Conservation (phyloP, 768 basidiomycete species). For the Wakefieldia striispora region DNA sequence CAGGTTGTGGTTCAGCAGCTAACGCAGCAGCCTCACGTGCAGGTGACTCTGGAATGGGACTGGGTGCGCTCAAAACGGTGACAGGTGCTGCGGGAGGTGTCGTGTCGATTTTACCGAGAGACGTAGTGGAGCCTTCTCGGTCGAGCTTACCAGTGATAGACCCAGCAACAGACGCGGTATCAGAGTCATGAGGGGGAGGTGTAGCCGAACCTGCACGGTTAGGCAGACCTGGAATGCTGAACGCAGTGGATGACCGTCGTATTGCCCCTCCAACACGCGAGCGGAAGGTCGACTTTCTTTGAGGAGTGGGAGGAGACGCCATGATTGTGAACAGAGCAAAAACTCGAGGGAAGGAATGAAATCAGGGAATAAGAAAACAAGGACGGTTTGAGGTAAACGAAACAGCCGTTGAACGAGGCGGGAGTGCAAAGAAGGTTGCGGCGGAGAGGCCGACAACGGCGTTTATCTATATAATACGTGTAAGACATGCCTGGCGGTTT, state of each 20-base stretch:
- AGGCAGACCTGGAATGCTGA: constrained; percentile 40
- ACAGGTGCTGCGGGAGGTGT: constrained; percentile 24
- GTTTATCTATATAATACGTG: constrained; percentile 32
- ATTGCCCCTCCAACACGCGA: constrained; percentile 58
- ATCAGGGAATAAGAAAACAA: constrained; percentile 8
- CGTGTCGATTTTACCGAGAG: constrained; percentile 35
- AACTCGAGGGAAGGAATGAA: constrained; percentile 2
- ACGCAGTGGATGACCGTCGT: constrained; percentile 58
- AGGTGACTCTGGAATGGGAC: constrained; percentile 71
- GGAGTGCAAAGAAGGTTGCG: constrained; percentile 21
- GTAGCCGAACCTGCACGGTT: constrained; percentile 25
- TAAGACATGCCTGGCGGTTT: constrained; percentile 33
- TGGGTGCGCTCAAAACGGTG: constrained; percentile 38
- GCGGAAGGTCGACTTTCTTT: constrained; percentile 47
- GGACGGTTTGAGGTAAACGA: constrained; percentile 7
- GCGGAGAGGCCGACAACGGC: constrained; percentile 19
- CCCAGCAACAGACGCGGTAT: constrained; percentile 23
- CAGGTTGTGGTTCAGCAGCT: constrained; percentile 27
- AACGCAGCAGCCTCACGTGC: constrained; percentile 51
- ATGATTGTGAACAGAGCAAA: constrained; percentile 22
- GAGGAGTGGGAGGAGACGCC: constrained; percentile 29
- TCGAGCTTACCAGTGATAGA: constrained; percentile 30
- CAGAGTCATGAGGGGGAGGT: constrained; percentile 28
- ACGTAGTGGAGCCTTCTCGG: constrained; percentile 27
- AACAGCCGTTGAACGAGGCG: constrained; percentile 10